Evolutionary conservation across 345 rosid genomes (phyloP).

Genomic region (Pseudoturritis turrita): DNA sequence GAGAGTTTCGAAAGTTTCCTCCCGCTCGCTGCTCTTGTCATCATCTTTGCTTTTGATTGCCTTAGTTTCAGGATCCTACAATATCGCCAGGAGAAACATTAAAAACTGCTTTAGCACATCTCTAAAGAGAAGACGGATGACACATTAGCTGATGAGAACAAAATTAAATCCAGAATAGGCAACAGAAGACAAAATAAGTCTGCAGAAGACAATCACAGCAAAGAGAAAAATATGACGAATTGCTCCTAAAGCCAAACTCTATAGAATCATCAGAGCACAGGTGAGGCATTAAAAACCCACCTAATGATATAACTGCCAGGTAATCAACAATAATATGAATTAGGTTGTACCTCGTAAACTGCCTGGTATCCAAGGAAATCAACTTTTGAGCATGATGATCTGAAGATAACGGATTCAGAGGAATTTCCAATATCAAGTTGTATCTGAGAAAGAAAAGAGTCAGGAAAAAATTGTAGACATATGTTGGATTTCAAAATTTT

Average conservation of each 20-base stretch:
- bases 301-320: not conserved
- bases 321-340: not conserved
- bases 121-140: constrained; percentile 1
- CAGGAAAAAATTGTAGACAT: not conserved
- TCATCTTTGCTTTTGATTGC: constrained; percentile 45
- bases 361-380: constrained; percentile 83
- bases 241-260: constrained; percentile 5
- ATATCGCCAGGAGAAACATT: constrained; percentile 17
- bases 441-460: constrained; percentile 42
- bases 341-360: constrained; percentile 62
- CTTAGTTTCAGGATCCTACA: constrained; percentile 70
- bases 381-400: constrained; percentile 66
- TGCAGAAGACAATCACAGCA: not conserved
- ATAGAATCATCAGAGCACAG: constrained; percentile 7
- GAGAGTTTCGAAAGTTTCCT: constrained; percentile 52
- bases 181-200: constrained; percentile 3
- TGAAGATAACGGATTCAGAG: constrained; percentile 52
- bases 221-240: not conserved
- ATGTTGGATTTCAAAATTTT: not conserved
- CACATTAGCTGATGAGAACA: not conserved
- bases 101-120: not conserved
- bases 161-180: not conserved
- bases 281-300: not conserved
- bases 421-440: constrained; percentile 69
- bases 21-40: constrained; percentile 35